These are phyloP conservation scores for Camelina sativa DNA, from an alignment of 345 rosid genomes.

Conservation along the genomic window DNA sequence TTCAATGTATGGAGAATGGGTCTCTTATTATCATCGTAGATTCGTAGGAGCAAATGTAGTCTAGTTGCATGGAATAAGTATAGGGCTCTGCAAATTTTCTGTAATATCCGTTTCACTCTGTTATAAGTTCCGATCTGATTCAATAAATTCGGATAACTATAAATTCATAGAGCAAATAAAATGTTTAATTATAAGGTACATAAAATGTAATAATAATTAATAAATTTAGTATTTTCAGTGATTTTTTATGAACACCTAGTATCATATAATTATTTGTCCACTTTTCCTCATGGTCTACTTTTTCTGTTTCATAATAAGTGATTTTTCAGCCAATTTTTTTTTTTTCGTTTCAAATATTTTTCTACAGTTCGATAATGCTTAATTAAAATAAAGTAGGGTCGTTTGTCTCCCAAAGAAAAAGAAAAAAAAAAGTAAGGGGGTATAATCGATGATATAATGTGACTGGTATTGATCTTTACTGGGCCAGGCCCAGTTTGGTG, in stretches of 20 bases:
- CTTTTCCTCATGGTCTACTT: background rate
- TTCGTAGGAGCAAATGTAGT: background rate
- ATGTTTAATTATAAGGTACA: no score
- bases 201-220: no score
- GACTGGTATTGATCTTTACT: background rate
- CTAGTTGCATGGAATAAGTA: background rate
- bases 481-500: constrained; percentile 34
- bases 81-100: background rate
- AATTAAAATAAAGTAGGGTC: background rate
- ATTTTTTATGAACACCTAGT: background rate
- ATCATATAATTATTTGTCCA: background rate
- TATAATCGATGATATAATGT: background rate
- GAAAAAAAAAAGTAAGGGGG: no score
- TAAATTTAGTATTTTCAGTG: background rate
- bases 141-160: no score
- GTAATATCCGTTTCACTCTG: background rate
- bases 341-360: no score
- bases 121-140: background rate
- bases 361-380: background rate
- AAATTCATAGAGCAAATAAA: no score
- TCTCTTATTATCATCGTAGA: background rate
- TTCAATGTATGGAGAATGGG: background rate
- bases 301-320: background rate
- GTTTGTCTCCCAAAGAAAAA: no score
- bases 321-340: background rate